A percentile compares a stretch with the other conserved stretches of the same genome.
Conservation (phyloP, 768 basidiomycete genomes). For the Sporobolomyces pararoseus region DNA sequence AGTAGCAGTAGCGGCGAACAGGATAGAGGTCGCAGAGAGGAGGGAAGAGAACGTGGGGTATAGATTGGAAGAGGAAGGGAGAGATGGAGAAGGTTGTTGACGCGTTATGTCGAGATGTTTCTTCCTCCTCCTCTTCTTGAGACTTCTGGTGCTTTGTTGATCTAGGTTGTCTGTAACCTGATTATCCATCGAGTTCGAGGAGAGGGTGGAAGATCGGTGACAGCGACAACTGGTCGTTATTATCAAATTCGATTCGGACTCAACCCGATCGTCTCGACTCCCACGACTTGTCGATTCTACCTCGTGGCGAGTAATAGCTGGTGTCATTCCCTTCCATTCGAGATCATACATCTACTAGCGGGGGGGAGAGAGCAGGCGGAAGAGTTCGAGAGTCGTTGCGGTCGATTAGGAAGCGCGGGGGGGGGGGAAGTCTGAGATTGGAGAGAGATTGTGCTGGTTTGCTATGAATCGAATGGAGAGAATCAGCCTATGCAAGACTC, state of each 20-base stretch:
- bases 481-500: no score
- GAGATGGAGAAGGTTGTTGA: neutral
- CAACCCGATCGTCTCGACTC: no score
- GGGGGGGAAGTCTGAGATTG: no score
- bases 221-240: neutral
- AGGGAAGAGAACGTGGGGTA: no score
- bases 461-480: no score
- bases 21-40: constrained; percentile 47
- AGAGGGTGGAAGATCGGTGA: neutral
- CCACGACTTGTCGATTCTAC: neutral
- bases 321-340: neutral
- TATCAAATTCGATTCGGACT: constrained; percentile 1
- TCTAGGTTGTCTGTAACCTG: neutral
- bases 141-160: neutral
- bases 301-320: no score
- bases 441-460: no score
- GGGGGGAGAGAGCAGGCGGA: no score
- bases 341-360: constrained; percentile 2
- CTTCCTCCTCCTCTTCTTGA: neutral
- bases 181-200: neutral
- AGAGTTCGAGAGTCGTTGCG: no score
- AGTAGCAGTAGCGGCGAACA: constrained; percentile 47
- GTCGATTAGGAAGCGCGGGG: no score
- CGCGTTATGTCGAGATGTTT: neutral
- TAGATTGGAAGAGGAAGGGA: no score